A percentile compares a stretch with the other conserved stretches of the same genome.
Evolutionary conservation across 2,329 filamentous ascomycete species (phyloP).

Genomic region (Didymella arachidicola): DNA sequence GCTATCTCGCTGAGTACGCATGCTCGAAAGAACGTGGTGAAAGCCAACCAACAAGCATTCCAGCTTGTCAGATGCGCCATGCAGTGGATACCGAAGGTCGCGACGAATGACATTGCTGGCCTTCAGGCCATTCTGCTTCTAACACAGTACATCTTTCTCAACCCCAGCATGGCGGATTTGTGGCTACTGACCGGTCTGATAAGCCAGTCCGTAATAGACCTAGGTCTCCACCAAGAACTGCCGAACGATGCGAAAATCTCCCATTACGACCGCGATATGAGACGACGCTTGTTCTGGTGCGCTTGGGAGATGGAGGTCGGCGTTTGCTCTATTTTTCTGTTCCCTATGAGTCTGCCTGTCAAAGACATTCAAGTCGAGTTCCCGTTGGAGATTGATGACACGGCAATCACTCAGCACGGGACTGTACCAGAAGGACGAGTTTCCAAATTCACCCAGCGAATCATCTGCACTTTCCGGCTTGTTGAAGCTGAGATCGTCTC

Average conservation of each 20-base stretch:
- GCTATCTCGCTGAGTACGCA: conserved; percentile 48
- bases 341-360: conserved; percentile 43
- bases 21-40: conserved; percentile 43
- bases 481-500: conserved; percentile 48
- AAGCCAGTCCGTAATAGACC: conserved; percentile 48
- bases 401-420: conserved; percentile 39
- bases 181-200: conserved; percentile 50
- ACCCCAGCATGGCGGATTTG: conserved; percentile 47
- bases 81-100: conserved; percentile 48
- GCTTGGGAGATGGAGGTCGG: conserved; percentile 51
- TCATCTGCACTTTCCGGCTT: conserved; percentile 46
- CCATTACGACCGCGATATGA: conserved; percentile 47
- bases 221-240: conserved; percentile 49
- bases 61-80: conserved; percentile 47
- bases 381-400: conserved; percentile 46
- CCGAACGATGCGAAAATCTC: conserved; percentile 39
- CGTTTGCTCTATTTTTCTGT: conserved; percentile 46
- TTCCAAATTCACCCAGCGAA: conserved; percentile 46
- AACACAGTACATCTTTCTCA: conserved; percentile 48
- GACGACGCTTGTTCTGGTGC: conserved; percentile 49
- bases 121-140: conserved; percentile 48
- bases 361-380: conserved; percentile 42
- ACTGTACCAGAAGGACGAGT: conserved; percentile 40
- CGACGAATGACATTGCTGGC: conserved; percentile 47
- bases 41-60: conserved; percentile 45